These are phyloP conservation scores for Vicia sativa DNA, from an alignment of 306 rosid species.

Conservation along the genomic window DNA sequence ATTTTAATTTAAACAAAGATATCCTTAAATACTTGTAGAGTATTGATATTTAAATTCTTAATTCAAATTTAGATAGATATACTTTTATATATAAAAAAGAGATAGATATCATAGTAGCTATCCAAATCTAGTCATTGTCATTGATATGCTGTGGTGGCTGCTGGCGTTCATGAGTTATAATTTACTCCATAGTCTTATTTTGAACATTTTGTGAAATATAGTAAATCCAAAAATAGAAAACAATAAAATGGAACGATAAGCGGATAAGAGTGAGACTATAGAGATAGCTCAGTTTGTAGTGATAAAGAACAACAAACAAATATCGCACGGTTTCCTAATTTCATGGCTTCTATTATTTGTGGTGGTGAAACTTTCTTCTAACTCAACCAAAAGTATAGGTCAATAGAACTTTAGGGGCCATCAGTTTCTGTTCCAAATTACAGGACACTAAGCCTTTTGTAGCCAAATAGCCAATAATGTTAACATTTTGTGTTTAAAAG, in stretches of 20 bases:
- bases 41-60: no score
- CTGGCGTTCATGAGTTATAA: no score
- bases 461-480: no score
- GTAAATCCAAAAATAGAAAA: background rate
- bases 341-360: background rate
- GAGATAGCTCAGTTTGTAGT: background rate
- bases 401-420: background rate
- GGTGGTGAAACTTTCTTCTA: background rate
- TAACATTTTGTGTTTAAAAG: no score
- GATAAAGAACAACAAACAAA: background rate
- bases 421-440: background rate
- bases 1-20: no score
- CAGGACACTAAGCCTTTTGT: background rate
- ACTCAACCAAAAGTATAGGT: background rate
- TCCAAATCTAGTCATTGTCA: no score
- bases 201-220: background rate
- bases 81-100: no score
- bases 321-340: background rate
- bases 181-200: background rate
- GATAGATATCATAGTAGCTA: no score
- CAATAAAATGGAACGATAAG: background rate
- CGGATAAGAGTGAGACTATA: background rate
- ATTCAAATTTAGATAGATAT: no score
- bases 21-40: no score
- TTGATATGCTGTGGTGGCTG: no score